Evolutionary conservation across 768 basidiomycete species (phyloP).

Genomic region (Mrakia blollopis): DNA sequence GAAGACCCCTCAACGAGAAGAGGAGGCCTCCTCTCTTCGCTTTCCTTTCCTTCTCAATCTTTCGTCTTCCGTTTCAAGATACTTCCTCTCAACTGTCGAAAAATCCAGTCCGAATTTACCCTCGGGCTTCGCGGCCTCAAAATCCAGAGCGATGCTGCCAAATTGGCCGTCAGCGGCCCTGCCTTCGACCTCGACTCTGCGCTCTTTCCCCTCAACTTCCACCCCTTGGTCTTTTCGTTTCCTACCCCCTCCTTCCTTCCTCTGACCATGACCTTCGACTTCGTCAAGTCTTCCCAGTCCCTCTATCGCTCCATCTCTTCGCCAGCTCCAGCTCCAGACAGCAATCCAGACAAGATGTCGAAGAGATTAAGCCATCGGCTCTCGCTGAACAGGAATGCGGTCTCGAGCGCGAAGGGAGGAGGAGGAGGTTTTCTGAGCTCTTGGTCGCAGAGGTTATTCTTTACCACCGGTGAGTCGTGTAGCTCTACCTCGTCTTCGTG

Average conservation of each 20-base stretch:
- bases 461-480: background rate
- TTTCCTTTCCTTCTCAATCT: too few relatives aligned
- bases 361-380: background rate
- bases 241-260: background rate
- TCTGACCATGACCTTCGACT: background rate
- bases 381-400: background rate
- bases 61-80: too few relatives aligned
- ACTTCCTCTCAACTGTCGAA: too few relatives aligned
- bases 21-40: too few relatives aligned
- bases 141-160: too few relatives aligned
- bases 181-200: too few relatives aligned
- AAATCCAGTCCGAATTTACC: too few relatives aligned
- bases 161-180: too few relatives aligned
- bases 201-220: too few relatives aligned
- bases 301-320: background rate
- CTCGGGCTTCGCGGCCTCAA: too few relatives aligned
- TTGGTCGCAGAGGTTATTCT: conserved; percentile 16
- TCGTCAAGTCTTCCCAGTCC: background rate
- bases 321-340: conserved; percentile 2
- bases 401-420: background rate
- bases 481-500: too few relatives aligned
- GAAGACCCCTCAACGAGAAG: too few relatives aligned
- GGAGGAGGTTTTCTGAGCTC: background rate
- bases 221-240: background rate
- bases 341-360: background rate